Evolutionary conservation across 306 rosid genomes (phyloP).

Genomic region (Pyrus betulifolia): DNA sequence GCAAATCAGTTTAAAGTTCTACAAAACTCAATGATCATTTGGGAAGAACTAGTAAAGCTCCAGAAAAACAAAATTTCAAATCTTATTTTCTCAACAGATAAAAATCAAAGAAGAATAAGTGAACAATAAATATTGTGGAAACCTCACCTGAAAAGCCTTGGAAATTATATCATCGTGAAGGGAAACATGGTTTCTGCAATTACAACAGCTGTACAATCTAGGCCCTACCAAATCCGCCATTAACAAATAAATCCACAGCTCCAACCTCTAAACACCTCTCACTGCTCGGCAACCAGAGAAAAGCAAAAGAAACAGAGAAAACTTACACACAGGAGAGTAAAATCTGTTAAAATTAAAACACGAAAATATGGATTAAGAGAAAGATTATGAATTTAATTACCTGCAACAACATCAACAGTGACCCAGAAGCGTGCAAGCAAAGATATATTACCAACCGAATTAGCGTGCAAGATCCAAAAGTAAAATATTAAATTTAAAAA

Average conservation of each 20-base stretch:
- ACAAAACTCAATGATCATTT: slow-evolving; percentile 3
- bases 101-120: background rate
- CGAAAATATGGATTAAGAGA: background rate
- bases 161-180: slow-evolving; percentile 95
- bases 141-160: slow-evolving; percentile 87
- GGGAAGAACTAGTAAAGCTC: background rate
- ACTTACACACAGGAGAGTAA: background rate
- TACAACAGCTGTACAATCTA: slow-evolving; percentile 86
- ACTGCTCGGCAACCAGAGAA: slow-evolving; percentile 19
- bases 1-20: background rate
- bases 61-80: background rate
- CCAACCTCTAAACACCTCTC: slow-evolving; percentile 17
- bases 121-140: background rate
- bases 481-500: slow-evolving; percentile 2
- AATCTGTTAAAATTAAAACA: background rate
- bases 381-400: slow-evolving; percentile 26
- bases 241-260: slow-evolving; percentile 23
- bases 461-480: slow-evolving; percentile 50
- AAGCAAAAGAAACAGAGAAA: background rate
- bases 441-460: slow-evolving; percentile 30
- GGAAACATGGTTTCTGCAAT: slow-evolving; percentile 91
- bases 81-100: background rate
- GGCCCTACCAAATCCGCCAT: slow-evolving; percentile 92
- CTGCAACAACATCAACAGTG: slow-evolving; percentile 32
- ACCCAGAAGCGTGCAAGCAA: slow-evolving; percentile 39